phyloP scores from a whole-genome alignment of 352 stramenopile species.

The Plasmopara viticola region DNA sequence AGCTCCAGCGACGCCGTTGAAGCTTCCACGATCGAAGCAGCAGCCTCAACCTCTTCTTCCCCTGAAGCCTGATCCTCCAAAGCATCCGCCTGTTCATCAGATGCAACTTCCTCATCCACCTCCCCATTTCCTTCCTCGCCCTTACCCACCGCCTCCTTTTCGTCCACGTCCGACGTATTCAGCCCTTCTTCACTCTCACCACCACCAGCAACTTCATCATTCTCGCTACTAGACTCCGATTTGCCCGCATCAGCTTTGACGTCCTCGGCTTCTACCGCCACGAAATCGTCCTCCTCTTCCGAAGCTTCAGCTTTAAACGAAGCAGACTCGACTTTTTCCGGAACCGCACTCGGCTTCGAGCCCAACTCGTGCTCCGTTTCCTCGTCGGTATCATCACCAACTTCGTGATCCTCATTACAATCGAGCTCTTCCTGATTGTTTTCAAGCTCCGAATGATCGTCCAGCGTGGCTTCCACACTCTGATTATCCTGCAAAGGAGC shows the following conservation, averaged over 20 bases:
- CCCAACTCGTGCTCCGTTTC: conserved; percentile 1
- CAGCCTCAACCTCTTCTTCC: conserved; percentile 5
- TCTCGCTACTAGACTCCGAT: background rate
- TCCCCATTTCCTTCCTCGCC: conserved; percentile 1
- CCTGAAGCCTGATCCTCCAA: too few species aligned
- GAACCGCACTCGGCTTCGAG: conserved; percentile 49
- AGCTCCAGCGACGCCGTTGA: conserved; percentile 20
- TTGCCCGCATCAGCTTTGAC: conserved; percentile 7
- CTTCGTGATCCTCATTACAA: conserved; percentile 25
- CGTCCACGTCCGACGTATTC: conserved; percentile 20
- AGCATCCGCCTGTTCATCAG: too few species aligned
- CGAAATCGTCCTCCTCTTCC: conserved; percentile 20
- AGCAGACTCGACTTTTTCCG: conserved; percentile 37
- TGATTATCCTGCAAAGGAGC: conserved; percentile 18
- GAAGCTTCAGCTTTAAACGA: conserved; percentile 4
- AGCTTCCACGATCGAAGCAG: conserved; percentile 2
- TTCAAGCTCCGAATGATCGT: conserved; percentile 5
- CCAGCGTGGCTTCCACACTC: conserved; percentile 14
- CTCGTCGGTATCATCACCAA: conserved; percentile 3
- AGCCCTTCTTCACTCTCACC: conserved; percentile 15
- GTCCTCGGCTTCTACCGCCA: conserved; percentile 25
- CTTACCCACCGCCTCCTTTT: conserved; percentile 10
- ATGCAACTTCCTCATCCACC: too few species aligned
- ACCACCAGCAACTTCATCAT: conserved; percentile 10
- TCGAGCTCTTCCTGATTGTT: background rate